Base-by-base conservation (phyloP, 164 flowering plant species). In the Macadamia tetraphylla region DNA sequence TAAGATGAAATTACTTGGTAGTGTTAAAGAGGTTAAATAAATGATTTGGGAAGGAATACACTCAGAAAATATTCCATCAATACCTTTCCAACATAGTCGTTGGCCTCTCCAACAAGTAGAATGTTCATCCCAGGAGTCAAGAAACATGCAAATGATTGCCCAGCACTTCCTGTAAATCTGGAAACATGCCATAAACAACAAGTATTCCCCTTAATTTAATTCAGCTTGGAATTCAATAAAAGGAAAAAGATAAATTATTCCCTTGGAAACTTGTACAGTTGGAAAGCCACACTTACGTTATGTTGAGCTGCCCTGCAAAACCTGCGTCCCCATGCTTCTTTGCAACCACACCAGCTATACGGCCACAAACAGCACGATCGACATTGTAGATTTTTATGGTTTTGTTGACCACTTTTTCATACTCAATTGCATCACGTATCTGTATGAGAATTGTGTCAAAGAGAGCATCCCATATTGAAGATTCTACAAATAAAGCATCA, bases 81-180 rank as follows among this genome's bases (percentile, higher is more conserved):
- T 78, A 92, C 99, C 96, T 92, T 95, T 23, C 98, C 99, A 6
- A 92, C 99, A 75, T 95, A 95, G 73, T 95, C 99, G 73, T 95
- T 95, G 49, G 99, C 93, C 81, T 95, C 98, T 78, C 99, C 99
- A 12, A 95, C 75, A 58, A 95, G 87, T 62, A 92, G 86, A 73
- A 95, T 86, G 78, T 89, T 90, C 97, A 95, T 92, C 70, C 98
- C 97, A 77, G 97, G 95, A 15, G 90, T 87, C 81, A 95, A 70
- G 77, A 95, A 95, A 74, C 98, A 92, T 29, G 83, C 92, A 78
- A 92, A 95, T 71, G 99, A 95, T 78, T 95, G 99, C 56, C 99
- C 99, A 59, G 97, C 97, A 81, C 99, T 95, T 69, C 98, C 98
- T 40, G 64, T 77, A 71, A 95, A 95, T 72, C 97, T 94, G 87